phyloP scores from a whole-genome alignment of 768 basidiomycete species.

The Sutorius australiensis region DNA sequence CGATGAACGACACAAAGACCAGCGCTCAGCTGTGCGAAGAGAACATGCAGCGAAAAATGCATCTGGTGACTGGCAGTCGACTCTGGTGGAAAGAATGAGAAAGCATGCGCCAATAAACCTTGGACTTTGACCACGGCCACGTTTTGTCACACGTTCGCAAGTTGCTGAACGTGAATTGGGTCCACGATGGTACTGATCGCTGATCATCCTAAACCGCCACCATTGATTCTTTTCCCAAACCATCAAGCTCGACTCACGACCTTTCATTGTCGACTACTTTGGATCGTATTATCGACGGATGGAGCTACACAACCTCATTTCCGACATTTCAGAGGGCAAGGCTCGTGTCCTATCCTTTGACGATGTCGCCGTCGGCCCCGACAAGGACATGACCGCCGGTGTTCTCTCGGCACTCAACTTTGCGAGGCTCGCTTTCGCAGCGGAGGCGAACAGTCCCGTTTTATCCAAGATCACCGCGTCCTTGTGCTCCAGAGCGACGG shows the following conservation, averaged over 20 bases:
- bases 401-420: conserved; percentile 61
- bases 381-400: conserved; percentile 37
- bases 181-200: not conserved
- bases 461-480: conserved; percentile 10
- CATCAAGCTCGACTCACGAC: not conserved
- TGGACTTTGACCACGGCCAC: not conserved
- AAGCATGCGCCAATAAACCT: not conserved
- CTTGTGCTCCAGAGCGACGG: conserved; percentile 11
- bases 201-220: conserved; percentile 6
- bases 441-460: not conserved
- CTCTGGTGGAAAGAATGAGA: too few species aligned
- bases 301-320: conserved; percentile 11
- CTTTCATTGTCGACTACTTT: not conserved
- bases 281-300: not conserved
- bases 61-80: not conserved
- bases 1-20: too few species aligned
- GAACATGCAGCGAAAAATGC: too few species aligned
- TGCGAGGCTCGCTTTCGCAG: conserved; percentile 42
- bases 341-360: conserved; percentile 39
- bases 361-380: conserved; percentile 38
- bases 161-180: not conserved
- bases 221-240: conserved; percentile 4
- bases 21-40: too few species aligned
- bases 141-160: not conserved
- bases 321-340: conserved; percentile 22